Percentiles rank a stretch among this genome's conserved stretches.
phyloP scores from a whole-genome alignment of 331 rosid species.

The Saraca asoca region DNA sequence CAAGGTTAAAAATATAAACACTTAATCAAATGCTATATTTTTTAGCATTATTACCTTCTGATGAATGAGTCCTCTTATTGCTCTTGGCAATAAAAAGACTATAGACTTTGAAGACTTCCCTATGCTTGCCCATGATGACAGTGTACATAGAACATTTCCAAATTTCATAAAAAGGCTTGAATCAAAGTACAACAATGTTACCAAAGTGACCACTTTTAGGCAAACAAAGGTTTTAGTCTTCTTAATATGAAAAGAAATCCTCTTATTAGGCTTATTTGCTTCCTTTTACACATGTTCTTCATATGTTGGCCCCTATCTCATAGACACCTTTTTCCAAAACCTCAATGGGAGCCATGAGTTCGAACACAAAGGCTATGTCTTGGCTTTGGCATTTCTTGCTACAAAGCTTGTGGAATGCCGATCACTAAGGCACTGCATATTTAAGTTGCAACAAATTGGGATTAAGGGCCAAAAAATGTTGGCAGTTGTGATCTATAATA shows the following conservation, averaged over 20 bases:
- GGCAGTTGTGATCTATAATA: conserved; percentile 62
- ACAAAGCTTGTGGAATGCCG: conserved; percentile 79
- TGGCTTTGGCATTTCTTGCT: conserved; percentile 50
- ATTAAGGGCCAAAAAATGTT: conserved; percentile 58
- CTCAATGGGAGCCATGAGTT: conserved; percentile 54
- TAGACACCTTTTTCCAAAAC: conserved; percentile 66
- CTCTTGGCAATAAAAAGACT: conserved; percentile 61
- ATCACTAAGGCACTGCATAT: conserved; percentile 57
- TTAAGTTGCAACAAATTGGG: conserved; percentile 61
- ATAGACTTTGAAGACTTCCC: conserved; percentile 82
- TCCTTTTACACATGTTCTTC: conserved; percentile 49
- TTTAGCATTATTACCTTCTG: conserved; percentile 67
- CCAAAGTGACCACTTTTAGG: conserved; percentile 49
- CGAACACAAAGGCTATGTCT: conserved; percentile 59
- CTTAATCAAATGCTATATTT: conserved; percentile 63
- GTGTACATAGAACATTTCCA: conserved; percentile 52
- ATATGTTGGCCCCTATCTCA: conserved; percentile 78
- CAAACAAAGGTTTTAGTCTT: conserved; percentile 56
- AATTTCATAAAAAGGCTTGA: conserved; percentile 54
- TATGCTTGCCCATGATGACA: conserved; percentile 55
- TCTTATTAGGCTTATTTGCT: conserved; percentile 46
- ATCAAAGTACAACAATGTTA: conserved; percentile 42
- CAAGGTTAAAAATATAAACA: conserved; percentile 45
- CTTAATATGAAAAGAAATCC: too few species aligned
- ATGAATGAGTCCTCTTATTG: conserved; percentile 72